A percentile compares a stretch with the other conserved stretches of the same genome.
Evolutionary conservation across 169 alveolate genomes (phyloP).

Genomic region (Eimeria falciformis): DNA sequence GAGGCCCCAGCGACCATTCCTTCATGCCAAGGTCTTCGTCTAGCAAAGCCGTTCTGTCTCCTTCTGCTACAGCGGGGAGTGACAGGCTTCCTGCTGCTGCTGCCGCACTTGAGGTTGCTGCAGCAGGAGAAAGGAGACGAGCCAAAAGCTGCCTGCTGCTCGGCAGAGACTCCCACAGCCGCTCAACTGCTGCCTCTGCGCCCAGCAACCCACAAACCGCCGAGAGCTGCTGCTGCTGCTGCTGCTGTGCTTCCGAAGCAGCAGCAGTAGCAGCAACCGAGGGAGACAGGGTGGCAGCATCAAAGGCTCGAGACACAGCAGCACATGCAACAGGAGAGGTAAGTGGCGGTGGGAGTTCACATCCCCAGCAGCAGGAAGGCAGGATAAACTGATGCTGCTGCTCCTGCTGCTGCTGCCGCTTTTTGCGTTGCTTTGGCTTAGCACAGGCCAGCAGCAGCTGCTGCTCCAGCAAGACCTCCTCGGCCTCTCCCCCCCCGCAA

Average conservation of each 20-base stretch:
- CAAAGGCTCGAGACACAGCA: conserved; percentile 46
- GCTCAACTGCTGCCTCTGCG: conserved; percentile 34
- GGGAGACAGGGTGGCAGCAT: background rate
- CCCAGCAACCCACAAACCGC: conserved; percentile 45
- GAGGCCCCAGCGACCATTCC: conserved; percentile 40
- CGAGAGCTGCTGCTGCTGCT: conserved; percentile 37
- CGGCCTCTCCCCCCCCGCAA: conserved; percentile 57
- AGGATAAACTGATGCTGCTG: background rate
- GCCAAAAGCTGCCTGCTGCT: conserved; percentile 16
- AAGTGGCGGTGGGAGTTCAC: conserved; percentile 56
- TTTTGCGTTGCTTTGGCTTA: background rate
- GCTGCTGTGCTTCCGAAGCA: conserved; percentile 8
- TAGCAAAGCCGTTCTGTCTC: conserved; percentile 37
- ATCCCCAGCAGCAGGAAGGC: conserved; percentile 57
- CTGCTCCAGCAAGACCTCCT: conserved; percentile 69
- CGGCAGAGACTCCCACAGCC: conserved; percentile 41
- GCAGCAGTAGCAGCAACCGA: conserved; percentile 44
- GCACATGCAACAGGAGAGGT: conserved; percentile 53
- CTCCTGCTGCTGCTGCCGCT: conserved; percentile 36
- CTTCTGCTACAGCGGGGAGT: conserved; percentile 35
- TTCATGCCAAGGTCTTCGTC: conserved; percentile 38
- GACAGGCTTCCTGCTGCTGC: conserved; percentile 52
- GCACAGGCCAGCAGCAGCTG: conserved; percentile 53
- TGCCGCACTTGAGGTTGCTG: conserved; percentile 49
- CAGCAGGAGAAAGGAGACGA: conserved; percentile 61